A percentile compares a stretch with the other conserved stretches of the same genome.
Conservation (phyloP, 495 filamentous ascomycete species). For the Penicillium robsamsonii region DNA sequence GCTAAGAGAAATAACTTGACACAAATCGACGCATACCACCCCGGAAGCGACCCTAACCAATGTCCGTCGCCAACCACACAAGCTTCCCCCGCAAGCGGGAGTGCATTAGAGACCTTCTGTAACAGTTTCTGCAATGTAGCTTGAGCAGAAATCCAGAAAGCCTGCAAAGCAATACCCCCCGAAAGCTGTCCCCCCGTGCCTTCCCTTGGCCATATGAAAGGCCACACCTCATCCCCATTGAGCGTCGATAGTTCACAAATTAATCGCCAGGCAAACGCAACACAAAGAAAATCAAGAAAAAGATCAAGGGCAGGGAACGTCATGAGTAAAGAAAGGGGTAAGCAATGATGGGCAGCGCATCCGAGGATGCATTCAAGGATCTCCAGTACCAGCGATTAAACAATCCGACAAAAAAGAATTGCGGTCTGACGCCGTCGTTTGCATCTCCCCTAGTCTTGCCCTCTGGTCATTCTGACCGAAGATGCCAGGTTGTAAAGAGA, state of each 20-base stretch:
- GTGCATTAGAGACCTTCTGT: slow-evolving; percentile 4
- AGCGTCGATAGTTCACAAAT: slow-evolving; percentile 30
- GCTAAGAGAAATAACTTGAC: slow-evolving; percentile 18
- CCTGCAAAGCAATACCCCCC: slow-evolving; percentile 12
- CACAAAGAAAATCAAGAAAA: slow-evolving; percentile 12
- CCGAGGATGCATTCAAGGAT: slow-evolving; percentile 23
- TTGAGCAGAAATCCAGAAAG: slow-evolving; percentile 16
- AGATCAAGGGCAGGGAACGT: slow-evolving; percentile 19
- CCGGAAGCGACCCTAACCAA: slow-evolving; percentile 54
- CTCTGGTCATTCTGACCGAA: slow-evolving; percentile 9
- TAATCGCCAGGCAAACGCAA: slow-evolving; percentile 9
- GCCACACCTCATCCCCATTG: slow-evolving; percentile 31
- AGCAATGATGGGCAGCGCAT: slow-evolving; percentile 21
- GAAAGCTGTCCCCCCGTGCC: slow-evolving; percentile 16
- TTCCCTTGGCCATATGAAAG: slow-evolving; percentile 14
- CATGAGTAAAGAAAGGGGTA: slow-evolving; percentile 14
- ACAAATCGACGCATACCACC: slow-evolving; percentile 49
- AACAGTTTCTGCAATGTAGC: slow-evolving; percentile 6
- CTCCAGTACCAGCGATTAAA: slow-evolving; percentile 25
- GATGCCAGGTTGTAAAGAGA: slow-evolving; percentile 9
- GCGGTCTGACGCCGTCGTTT: slow-evolving; percentile 31
- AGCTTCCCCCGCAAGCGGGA: slow-evolving; percentile 16
- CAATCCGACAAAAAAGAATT: slow-evolving; percentile 20
- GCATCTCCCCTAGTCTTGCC: slow-evolving; percentile 40
- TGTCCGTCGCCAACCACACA: slow-evolving; percentile 47